Conservation (phyloP, 1,284 basidiomycete genomes). For the Apiotrichum laibachii region DNA sequence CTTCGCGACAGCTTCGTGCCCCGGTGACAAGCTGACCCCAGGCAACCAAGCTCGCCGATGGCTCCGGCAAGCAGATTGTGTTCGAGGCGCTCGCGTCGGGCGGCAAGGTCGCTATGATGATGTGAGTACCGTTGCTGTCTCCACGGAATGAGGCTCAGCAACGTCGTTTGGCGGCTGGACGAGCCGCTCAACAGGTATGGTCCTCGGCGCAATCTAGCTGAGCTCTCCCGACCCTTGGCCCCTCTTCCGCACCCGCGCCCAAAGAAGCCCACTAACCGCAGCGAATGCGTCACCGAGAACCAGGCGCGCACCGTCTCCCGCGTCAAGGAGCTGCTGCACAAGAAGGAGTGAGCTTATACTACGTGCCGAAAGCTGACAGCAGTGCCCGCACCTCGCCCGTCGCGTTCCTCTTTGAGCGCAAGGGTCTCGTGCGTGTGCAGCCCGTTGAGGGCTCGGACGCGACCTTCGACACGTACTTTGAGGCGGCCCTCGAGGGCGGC, state of each 20-base stretch:
- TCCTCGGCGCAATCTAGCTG: neutral
- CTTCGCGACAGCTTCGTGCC: no score
- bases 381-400: slow-evolving; percentile 71
- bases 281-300: slow-evolving; percentile 76
- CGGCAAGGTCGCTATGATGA: slow-evolving; percentile 67
- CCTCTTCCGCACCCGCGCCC: neutral
- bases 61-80: slow-evolving; percentile 47
- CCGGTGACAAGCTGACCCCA: slow-evolving; percentile 17
- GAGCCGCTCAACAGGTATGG: no score
- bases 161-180: no score
- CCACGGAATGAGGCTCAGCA: neutral
- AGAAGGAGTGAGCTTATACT: slow-evolving; percentile 57
- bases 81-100: slow-evolving; percentile 69
- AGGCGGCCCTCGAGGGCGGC: slow-evolving; percentile 48
- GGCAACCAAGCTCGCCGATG: slow-evolving; percentile 36
- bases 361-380: neutral
- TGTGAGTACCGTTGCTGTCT: slow-evolving; percentile 57
- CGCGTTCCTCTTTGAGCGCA: slow-evolving; percentile 70
- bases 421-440: slow-evolving; percentile 63
- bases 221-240: no score
- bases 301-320: slow-evolving; percentile 65
- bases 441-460: slow-evolving; percentile 40
- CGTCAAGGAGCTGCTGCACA: slow-evolving; percentile 62
- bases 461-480: slow-evolving; percentile 47
- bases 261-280: slow-evolving; percentile 39